Percentiles rank a stretch among this genome's conserved stretches.
phyloP scores from a whole-genome alignment of 202 grass and related monocot genomes.

The Setaria italica region DNA sequence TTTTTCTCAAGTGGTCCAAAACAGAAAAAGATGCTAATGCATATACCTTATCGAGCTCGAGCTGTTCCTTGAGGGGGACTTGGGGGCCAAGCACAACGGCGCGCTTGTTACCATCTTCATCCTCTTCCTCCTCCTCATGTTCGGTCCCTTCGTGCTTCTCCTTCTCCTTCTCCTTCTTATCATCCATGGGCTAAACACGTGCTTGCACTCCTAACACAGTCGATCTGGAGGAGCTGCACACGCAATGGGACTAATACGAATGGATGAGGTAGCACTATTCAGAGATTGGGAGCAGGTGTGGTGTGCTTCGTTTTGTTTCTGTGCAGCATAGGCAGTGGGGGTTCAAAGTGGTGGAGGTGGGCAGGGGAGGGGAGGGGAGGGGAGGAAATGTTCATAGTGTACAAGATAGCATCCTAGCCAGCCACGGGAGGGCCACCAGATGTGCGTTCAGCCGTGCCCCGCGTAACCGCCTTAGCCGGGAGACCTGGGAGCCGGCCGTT shows the following conservation, averaged over 20 bases:
- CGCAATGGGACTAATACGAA: too few relatives aligned
- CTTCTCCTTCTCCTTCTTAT: slow-evolving; percentile 47
- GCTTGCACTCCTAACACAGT: neutral
- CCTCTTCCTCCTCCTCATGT: slow-evolving; percentile 62
- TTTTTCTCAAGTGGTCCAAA: neutral
- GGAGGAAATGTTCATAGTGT: slow-evolving; percentile 45
- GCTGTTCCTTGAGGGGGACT: slow-evolving; percentile 95
- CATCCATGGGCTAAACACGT: slow-evolving; percentile 45
- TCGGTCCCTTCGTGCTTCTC: slow-evolving; percentile 42
- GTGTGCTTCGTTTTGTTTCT: slow-evolving; percentile 26
- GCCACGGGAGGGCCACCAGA: slow-evolving; percentile 15
- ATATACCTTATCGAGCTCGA: slow-evolving; percentile 96
- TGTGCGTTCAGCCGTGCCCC: neutral
- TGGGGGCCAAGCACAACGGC: slow-evolving; percentile 68
- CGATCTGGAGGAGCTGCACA: neutral
- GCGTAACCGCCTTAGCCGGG: slow-evolving; percentile 7
- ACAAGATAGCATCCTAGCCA: neutral
- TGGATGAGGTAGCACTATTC: neutral
- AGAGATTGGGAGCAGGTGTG: slow-evolving; percentile 1
- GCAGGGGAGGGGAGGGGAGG: too few relatives aligned
- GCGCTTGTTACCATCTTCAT: slow-evolving; percentile 67
- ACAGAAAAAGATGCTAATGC: neutral
- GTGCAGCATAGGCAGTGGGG: neutral
- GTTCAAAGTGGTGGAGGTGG: neutral
- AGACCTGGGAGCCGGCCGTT: neutral